Conservation (phyloP, 2,329 filamentous ascomycete species). For the Celoporthe dispersa region DNA sequence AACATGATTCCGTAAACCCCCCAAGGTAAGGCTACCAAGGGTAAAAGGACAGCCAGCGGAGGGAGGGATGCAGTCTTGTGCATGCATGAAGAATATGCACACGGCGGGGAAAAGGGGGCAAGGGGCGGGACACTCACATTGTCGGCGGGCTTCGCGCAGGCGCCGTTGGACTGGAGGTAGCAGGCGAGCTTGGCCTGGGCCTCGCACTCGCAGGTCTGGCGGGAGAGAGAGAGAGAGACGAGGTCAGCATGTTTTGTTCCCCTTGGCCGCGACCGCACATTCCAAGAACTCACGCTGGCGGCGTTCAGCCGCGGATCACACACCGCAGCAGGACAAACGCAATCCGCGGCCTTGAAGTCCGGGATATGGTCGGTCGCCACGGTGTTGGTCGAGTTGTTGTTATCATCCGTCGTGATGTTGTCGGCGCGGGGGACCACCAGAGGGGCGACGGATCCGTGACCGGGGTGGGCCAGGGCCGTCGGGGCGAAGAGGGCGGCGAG, state of each 20-base stretch:
- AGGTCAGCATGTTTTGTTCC: neutral
- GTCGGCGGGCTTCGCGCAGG: conserved; percentile 30
- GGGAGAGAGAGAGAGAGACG: neutral
- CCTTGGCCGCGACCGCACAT: neutral
- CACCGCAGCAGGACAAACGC: conserved; percentile 25
- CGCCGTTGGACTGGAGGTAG: conserved; percentile 31
- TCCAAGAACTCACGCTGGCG: conserved; percentile 29
- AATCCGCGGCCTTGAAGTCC: conserved; percentile 29
- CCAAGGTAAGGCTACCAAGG: neutral
- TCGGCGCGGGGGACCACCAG: neutral
- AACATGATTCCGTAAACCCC: neutral
- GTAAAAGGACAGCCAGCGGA: neutral
- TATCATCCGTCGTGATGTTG: conserved; percentile 6
- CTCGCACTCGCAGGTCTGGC: conserved; percentile 29
- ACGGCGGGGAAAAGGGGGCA: no score
- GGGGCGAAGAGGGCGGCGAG: conserved; percentile 11
- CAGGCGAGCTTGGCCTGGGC: conserved; percentile 30
- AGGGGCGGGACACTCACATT: conserved; percentile 23
- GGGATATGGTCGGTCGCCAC: conserved; percentile 25
- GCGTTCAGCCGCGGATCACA: conserved; percentile 30
- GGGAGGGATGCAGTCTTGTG: neutral
- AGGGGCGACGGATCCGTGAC: conserved; percentile 6
- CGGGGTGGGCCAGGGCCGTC: conserved; percentile 18
- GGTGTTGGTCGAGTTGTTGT: conserved; percentile 21
- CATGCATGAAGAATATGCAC: neutral